These are phyloP conservation scores for Clitoria ternatea DNA, from an alignment of 306 rosid genomes.

Conservation along the genomic window DNA sequence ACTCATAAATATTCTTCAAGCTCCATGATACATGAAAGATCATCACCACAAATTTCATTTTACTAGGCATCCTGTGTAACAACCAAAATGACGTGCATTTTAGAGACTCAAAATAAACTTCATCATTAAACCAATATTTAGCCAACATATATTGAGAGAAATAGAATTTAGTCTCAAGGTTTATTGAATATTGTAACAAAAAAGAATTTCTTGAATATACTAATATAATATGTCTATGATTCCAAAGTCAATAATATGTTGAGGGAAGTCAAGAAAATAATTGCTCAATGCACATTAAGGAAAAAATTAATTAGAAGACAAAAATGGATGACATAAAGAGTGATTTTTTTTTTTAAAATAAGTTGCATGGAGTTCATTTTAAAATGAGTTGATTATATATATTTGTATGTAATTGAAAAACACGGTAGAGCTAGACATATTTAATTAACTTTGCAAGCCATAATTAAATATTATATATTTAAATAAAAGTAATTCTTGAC, in stretches of 20 bases:
- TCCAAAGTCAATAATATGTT: background rate
- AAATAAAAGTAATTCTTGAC: background rate
- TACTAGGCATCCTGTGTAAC: constrained; percentile 22
- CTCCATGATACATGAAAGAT: background rate
- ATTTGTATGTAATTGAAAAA: too few species aligned
- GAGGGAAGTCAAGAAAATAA: constrained; percentile 12
- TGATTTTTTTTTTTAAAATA: background rate
- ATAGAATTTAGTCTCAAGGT: background rate
- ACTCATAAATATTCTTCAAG: background rate
- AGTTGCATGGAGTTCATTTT: background rate
- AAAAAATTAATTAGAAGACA: background rate
- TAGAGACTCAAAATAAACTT: constrained; percentile 10
- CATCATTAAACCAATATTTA: constrained; percentile 15
- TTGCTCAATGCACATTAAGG: background rate
- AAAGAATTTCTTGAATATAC: constrained; percentile 9
- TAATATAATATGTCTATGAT: background rate
- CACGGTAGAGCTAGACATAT: background rate
- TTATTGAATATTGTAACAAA: constrained; percentile 1
- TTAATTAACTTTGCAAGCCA: background rate
- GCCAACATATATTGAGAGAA: background rate
- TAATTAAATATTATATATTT: background rate
- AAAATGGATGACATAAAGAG: too few species aligned
- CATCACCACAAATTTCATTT: background rate
- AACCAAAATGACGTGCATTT: constrained; percentile 35
- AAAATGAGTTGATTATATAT: background rate